These are phyloP conservation scores for Ilyonectria robusta DNA, from an alignment of 2,329 filamentous ascomycete genomes.

Conservation along the genomic window DNA sequence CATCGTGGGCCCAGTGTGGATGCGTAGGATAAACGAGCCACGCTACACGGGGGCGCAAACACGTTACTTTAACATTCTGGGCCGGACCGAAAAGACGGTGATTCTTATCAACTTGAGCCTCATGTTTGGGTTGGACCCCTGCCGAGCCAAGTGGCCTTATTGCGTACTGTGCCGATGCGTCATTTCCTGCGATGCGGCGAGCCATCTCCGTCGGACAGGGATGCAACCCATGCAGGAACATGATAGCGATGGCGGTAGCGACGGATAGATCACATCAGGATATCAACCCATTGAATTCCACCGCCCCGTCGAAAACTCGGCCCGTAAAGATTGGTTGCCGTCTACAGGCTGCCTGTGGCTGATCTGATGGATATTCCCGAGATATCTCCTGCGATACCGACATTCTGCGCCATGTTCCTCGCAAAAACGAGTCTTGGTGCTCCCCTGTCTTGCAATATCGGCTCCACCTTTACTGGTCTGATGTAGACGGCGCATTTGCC, in stretches of 20 bases:
- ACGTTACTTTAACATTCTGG: constrained; percentile 13
- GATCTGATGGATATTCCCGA: constrained; percentile 8
- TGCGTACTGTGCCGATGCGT: constrained; percentile 8
- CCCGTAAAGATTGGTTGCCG: background rate
- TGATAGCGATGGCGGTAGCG: background rate
- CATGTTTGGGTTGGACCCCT: constrained; percentile 11
- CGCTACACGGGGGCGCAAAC: background rate
- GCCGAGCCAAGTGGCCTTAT: background rate
- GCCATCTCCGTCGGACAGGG: background rate
- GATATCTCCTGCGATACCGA: background rate
- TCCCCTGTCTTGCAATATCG: too few relatives aligned
- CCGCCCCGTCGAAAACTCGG: constrained; percentile 16
- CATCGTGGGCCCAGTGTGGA: constrained; percentile 13
- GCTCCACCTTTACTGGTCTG: too few relatives aligned
- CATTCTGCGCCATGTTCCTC: too few relatives aligned
- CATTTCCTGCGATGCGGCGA: constrained; percentile 5
- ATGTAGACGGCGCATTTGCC: too few relatives aligned
- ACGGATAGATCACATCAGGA: constrained; percentile 3
- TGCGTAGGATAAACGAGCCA: constrained; percentile 4
- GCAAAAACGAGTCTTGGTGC: too few relatives aligned
- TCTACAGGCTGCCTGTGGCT: too few relatives aligned
- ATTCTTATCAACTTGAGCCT: constrained; percentile 24
- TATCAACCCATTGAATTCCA: background rate
- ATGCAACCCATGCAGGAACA: background rate
- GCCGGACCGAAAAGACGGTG: constrained; percentile 23